Base-by-base conservation (phyloP, 306 rosid genomes). In the Leucaena leucocephala region DNA sequence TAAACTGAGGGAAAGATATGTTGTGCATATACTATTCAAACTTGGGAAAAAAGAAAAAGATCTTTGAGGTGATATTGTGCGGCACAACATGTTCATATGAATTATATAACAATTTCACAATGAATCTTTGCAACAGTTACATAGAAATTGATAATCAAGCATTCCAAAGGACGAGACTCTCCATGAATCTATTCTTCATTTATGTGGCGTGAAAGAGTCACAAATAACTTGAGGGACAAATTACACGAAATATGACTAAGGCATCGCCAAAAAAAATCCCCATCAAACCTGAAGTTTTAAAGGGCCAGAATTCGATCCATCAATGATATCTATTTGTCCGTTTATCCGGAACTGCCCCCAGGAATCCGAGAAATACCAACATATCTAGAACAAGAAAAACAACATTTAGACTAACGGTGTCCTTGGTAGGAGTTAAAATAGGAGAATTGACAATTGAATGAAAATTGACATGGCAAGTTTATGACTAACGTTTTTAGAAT, bases 341-440 rank as follows among this genome's bases (percentile, higher is more conserved):
- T 80, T 86, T 77, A 95, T 87, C 83, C 97, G 97, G 81, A 95
- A 95, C 76, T 93, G 99, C 91, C 93, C 97, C 99, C 99, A 95
- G 59, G 99, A 86, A 45, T 95, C 96, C 0, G 93, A 90, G 88
- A 91, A 93, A 87, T 93, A 95, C 99, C 98, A 95, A 72, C 98
- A 90, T 82, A 95, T 87, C 99, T 94, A 81, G 48, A 81, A 76
- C 79, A 68, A 82, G 46, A 44, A 68, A 43, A 80, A 62, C 61
- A n/a, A 75, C 42, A 78, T 39, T 65, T 3, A 77, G 74, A 71
- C 72, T 71, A 62, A 75, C 69, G 6, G 38, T 12, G 69, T 8
- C 13, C 68, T 46, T 36, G 27, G 74, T 4, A 16, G 19, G 21
- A 58, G 33, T 8, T 1, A 55, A 11, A 9, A 11, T 43, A 42